Conservation (phyloP, 345 rosid genomes). For the Garcia nutans region DNA sequence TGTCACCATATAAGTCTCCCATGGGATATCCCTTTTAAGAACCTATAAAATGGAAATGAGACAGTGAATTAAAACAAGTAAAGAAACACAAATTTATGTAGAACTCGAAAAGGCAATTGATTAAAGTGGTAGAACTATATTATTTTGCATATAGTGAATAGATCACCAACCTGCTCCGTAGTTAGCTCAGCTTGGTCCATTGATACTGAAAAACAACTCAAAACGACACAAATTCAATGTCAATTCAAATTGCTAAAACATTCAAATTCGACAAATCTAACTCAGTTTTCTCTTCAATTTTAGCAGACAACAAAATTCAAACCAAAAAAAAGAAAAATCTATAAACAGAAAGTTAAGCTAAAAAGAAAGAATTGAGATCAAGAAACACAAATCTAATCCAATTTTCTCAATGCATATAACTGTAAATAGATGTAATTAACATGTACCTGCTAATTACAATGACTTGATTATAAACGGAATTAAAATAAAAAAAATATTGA, state of each 20-base stretch:
- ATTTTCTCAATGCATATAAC: not conserved
- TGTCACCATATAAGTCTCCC: conserved; percentile 97
- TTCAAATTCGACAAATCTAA: not conserved
- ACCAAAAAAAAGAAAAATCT: not conserved
- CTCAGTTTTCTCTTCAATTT: conserved; percentile 18
- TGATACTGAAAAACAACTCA: conserved; percentile 33
- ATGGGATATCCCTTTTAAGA: conserved; percentile 91
- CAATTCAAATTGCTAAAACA: conserved; percentile 17
- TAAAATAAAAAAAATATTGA: not conserved
- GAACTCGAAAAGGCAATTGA: too few species aligned
- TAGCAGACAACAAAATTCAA: not conserved
- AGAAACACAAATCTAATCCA: not conserved
- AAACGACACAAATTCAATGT: conserved; percentile 24
- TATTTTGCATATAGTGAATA: not conserved
- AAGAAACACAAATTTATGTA: too few species aligned
- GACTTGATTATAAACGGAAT: not conserved
- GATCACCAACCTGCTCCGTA: conserved; percentile 65
- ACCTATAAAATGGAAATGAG: conserved; percentile 40
- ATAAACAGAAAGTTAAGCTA: not conserved
- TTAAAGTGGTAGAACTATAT: not conserved
- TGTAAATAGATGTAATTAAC: not conserved
- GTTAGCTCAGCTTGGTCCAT: conserved; percentile 82
- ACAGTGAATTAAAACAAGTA: conserved; percentile 6
- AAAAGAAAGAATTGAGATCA: not conserved
- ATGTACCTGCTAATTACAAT: not conserved